Evolutionary conservation across 2,329 filamentous ascomycete genomes (phyloP).

Genomic region (Teratosphaeriaceae sp.): DNA sequence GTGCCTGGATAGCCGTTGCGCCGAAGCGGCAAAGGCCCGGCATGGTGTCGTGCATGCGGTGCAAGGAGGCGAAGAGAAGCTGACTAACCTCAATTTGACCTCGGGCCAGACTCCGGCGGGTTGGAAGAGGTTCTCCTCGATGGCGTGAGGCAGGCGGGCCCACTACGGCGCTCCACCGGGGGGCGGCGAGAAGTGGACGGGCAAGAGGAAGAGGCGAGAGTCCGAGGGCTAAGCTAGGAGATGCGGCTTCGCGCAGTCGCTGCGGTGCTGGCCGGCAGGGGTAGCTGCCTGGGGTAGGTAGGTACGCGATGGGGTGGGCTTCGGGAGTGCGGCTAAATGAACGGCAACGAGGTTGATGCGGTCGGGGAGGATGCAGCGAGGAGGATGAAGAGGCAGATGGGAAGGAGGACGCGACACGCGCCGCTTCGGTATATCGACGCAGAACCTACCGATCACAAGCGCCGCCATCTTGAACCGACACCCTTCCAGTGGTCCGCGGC

Average conservation of each 20-base stretch:
- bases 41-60: not conserved
- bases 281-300: not conserved
- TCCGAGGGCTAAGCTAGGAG: constrained; percentile 9
- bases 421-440: too few relatives aligned
- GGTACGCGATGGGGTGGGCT: not conserved
- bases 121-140: constrained; percentile 3
- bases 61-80: not conserved
- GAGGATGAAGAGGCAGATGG: too few relatives aligned
- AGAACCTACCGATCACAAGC: too few relatives aligned
- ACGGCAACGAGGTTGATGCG: too few relatives aligned
- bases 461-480: too few relatives aligned
- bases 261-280: not conserved
- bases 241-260: not conserved
- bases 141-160: constrained; percentile 2
- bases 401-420: too few relatives aligned
- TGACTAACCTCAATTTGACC: constrained; percentile 16
- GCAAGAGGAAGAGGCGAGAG: constrained; percentile 17
- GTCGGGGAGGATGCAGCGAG: too few relatives aligned
- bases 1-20: constrained; percentile 3
- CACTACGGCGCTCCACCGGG: constrained; percentile 1
- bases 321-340: too few relatives aligned
- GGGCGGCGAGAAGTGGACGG: constrained; percentile 11
- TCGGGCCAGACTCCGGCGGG: constrained; percentile 5
- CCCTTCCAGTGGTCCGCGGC: too few relatives aligned
- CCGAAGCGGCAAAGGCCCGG: constrained; percentile 1